phyloP scores from a whole-genome alignment of 139 green algal genomes.

The Chlamydomonas applanata region DNA sequence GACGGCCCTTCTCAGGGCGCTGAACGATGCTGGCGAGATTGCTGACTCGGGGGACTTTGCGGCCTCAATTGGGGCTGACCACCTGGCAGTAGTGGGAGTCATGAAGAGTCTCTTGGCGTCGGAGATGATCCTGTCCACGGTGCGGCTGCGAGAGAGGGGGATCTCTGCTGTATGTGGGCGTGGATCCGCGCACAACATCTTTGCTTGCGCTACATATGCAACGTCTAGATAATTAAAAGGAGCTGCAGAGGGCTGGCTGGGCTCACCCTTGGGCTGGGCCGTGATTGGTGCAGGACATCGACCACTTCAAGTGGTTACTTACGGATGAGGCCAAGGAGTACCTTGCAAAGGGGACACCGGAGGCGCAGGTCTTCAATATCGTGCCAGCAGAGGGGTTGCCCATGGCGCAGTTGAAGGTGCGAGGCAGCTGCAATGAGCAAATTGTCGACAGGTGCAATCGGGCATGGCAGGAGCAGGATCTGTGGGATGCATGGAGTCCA shows the following conservation, averaged over 20 bases:
- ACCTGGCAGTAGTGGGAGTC: slow-evolving; percentile 74
- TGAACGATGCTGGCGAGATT: slow-evolving; percentile 55
- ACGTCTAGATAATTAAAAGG: not conserved
- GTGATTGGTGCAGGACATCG: slow-evolving; percentile 58
- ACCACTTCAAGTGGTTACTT: slow-evolving; percentile 68
- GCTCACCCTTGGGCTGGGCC: not conserved
- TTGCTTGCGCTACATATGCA: not conserved
- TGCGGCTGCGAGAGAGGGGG: not conserved
- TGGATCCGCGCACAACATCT: not conserved
- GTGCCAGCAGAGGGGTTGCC: slow-evolving; percentile 71
- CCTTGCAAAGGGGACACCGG: slow-evolving; percentile 69
- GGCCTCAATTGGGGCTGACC: slow-evolving; percentile 46
- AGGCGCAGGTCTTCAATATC: slow-evolving; percentile 81
- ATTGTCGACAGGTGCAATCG: no score
- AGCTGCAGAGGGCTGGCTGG: not conserved
- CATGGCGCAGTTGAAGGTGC: slow-evolving; percentile 75
- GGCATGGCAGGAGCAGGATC: no score
- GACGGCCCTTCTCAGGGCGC: slow-evolving; percentile 45
- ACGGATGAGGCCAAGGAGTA: slow-evolving; percentile 77
- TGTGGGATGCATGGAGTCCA: no score
- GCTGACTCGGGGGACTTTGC: slow-evolving; percentile 74
- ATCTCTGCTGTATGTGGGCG: not conserved
- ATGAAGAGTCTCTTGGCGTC: slow-evolving; percentile 81
- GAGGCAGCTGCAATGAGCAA: not conserved
- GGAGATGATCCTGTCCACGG: slow-evolving; percentile 66